Conservation (phyloP, 768 basidiomycete species). For the Nidularia pulvinata region DNA sequence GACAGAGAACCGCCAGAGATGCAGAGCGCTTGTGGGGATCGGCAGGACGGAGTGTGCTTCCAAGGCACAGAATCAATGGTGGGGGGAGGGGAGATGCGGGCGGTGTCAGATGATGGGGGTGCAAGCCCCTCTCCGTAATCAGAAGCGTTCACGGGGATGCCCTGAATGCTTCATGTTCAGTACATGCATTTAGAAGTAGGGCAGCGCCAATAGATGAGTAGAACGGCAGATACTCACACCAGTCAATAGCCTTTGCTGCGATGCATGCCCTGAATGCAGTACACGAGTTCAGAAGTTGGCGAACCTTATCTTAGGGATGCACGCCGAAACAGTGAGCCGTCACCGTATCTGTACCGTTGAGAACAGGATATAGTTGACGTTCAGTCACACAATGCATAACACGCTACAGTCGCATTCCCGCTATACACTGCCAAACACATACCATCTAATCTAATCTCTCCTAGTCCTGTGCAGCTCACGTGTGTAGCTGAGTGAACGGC, state of each 20-base stretch:
- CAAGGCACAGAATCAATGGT: constrained; percentile 12
- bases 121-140: constrained; percentile 17
- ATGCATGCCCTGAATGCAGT: background rate
- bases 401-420: constrained; percentile 41
- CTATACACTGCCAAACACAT: constrained; percentile 20
- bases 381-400: constrained; percentile 23
- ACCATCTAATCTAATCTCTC: background rate
- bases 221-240: constrained; percentile 20
- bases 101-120: constrained; percentile 13
- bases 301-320: too few species aligned
- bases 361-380: background rate
- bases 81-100: constrained; percentile 8
- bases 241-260: constrained; percentile 6
- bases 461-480: too few species aligned
- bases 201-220: background rate
- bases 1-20: constrained; percentile 6
- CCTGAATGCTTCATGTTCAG: constrained; percentile 57
- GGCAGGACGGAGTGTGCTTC: constrained; percentile 6
- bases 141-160: constrained; percentile 34
- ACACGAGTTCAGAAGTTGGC: too few species aligned
- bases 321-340: too few species aligned
- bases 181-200: constrained; percentile 40
- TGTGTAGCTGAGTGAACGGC: too few species aligned
- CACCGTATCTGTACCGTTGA: too few species aligned
- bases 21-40: constrained; percentile 10